Percentiles rank a stretch among this genome's conserved stretches.
phyloP scores from a whole-genome alignment of 148 eudicot species.

The Rheum nobile region DNA sequence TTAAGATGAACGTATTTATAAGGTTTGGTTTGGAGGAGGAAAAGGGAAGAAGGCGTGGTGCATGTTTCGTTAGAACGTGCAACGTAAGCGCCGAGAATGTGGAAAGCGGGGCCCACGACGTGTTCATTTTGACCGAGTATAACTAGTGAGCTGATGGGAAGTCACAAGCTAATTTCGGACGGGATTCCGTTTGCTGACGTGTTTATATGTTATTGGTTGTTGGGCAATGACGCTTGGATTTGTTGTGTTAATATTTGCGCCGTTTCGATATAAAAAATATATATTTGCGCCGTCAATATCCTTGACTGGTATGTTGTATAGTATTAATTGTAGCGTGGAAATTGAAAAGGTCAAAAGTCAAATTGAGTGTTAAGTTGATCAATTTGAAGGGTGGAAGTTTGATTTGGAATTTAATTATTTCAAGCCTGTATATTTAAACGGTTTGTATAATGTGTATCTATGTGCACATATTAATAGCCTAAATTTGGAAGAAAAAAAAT shows the following conservation, averaged over 20 bases:
- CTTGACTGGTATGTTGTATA: too few species aligned
- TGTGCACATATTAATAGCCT: too few species aligned
- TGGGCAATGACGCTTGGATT: not conserved
- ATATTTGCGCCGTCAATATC: not conserved
- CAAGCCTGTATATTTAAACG: too few species aligned
- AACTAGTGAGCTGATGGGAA: not conserved
- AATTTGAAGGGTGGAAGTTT: too few species aligned
- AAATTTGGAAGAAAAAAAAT: too few species aligned
- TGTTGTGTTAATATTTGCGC: too few species aligned
- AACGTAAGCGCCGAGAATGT: not conserved
- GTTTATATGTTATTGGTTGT: not conserved
- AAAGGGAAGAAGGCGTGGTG: not conserved
- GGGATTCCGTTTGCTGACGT: not conserved
- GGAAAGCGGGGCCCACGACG: not conserved
- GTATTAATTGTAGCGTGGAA: not conserved
- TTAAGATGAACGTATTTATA: not conserved
- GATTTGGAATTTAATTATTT: too few species aligned
- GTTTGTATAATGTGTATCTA: too few species aligned
- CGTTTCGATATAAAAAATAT: too few species aligned
- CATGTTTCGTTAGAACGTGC: not conserved
- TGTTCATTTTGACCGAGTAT: not conserved
- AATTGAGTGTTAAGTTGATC: too few species aligned
- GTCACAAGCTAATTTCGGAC: not conserved
- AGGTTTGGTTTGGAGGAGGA: not conserved
- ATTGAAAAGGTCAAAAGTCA: not conserved